Percentiles rank a stretch among this genome's conserved stretches.
Evolutionary conservation across 352 stramenopile genomes (phyloP).

Genomic region (Globisporangium lucens): DNA sequence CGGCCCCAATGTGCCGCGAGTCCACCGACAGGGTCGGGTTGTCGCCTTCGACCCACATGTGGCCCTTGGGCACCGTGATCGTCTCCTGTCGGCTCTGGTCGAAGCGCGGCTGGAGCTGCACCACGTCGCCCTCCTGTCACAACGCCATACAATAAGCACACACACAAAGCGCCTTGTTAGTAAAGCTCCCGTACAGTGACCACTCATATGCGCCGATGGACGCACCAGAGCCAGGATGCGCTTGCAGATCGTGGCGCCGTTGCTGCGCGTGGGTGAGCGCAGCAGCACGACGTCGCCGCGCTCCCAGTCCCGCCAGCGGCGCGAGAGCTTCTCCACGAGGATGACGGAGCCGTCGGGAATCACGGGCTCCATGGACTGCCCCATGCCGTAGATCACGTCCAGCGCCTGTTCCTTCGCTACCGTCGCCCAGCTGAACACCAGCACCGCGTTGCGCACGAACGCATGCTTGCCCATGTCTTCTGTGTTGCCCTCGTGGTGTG

Average conservation of each 20-base stretch:
- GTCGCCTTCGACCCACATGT: conserved; percentile 97
- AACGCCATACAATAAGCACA: not conserved
- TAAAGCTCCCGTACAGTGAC: not conserved
- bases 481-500: too few relatives aligned
- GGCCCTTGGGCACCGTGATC: conserved; percentile 87
- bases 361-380: conserved; percentile 79
- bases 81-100: conserved; percentile 50
- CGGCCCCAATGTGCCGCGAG: conserved; percentile 92
- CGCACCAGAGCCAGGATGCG: conserved; percentile 78
- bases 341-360: conserved; percentile 81
- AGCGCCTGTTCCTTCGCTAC: conserved; percentile 64
- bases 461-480: conserved; percentile 1
- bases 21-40: conserved; percentile 93
- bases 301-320: conserved; percentile 57
- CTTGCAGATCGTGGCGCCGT: conserved; percentile 83
- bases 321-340: conserved; percentile 76
- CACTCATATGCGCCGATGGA: not conserved
- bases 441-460: conserved; percentile 44
- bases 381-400: conserved; percentile 84
- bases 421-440: conserved; percentile 58
- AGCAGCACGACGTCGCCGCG: conserved; percentile 83
- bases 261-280: conserved; percentile 67
- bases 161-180: not conserved
- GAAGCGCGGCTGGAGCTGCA: conserved; percentile 74
- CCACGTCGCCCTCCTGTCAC: conserved; percentile 71